Evolutionary conservation across 2,329 filamentous ascomycete species (phyloP).

Genomic region (Stachybotrys elegans): DNA sequence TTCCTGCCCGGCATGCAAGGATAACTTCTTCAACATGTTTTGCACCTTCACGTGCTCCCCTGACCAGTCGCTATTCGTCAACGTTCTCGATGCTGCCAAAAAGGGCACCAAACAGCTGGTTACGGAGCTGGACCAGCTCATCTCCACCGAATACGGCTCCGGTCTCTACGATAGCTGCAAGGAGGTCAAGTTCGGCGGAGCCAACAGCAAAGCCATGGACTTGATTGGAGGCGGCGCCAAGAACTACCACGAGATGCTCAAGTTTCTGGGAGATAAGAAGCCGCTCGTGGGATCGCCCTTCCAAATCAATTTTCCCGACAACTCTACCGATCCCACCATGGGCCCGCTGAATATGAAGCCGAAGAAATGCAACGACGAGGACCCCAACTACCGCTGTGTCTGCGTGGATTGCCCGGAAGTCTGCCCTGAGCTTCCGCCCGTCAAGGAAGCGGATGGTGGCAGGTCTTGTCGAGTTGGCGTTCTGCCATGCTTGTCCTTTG

Average conservation of each 20-base stretch:
- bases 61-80: slow-evolving; percentile 91
- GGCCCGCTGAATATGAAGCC: slow-evolving; percentile 63
- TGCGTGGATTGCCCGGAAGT: slow-evolving; percentile 88
- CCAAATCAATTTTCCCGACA: slow-evolving; percentile 85
- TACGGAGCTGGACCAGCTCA: slow-evolving; percentile 83
- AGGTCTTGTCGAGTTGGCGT: slow-evolving; percentile 75
- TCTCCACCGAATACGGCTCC: slow-evolving; percentile 76
- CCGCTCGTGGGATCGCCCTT: slow-evolving; percentile 81
- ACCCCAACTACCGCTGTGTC: slow-evolving; percentile 81
- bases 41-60: slow-evolving; percentile 98
- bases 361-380: slow-evolving; percentile 85
- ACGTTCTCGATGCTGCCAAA: slow-evolving; percentile 70
- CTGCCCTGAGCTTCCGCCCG: slow-evolving; percentile 74
- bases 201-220: slow-evolving; percentile 89
- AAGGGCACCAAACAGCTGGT: slow-evolving; percentile 62
- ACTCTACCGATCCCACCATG: slow-evolving; percentile 66
- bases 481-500: slow-evolving; percentile 91
- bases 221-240: slow-evolving; percentile 94
- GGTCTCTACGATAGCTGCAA: slow-evolving; percentile 98
- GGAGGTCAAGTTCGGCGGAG: slow-evolving; percentile 95
- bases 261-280: slow-evolving; percentile 91
- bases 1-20: slow-evolving; percentile 92
- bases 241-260: slow-evolving; percentile 80
- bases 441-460: slow-evolving; percentile 62
- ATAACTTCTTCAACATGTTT: slow-evolving; percentile 98